Evolutionary conservation across 2,329 filamentous ascomycete genomes (phyloP).

Genomic region (Pseudogymnoascus sp.): DNA sequence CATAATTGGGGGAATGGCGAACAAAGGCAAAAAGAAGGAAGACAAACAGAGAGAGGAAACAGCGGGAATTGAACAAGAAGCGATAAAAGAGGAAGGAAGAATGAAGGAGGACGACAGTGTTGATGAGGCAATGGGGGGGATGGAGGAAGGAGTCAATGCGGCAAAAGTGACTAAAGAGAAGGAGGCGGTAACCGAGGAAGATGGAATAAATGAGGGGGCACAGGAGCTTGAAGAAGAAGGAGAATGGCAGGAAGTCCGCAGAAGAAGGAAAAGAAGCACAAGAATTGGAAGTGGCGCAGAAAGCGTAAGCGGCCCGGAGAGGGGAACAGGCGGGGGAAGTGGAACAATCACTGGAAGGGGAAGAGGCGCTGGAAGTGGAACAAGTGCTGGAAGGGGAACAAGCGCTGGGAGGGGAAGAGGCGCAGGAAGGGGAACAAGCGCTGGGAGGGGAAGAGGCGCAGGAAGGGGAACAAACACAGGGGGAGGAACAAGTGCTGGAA

Average conservation of each 20-base stretch:
- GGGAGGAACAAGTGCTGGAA: neutral
- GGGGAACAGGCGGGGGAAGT: neutral
- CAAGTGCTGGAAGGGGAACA: neutral
- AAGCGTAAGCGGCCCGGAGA: too few relatives aligned
- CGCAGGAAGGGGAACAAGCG: neutral
- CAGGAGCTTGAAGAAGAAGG: too few relatives aligned
- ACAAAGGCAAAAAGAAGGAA: neutral
- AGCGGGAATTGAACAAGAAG: neutral
- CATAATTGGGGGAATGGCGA: too few relatives aligned
- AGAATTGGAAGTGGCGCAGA: neutral
- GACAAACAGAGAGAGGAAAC: neutral
- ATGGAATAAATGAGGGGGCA: neutral
- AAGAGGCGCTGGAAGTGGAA: neutral
- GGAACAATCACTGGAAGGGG: neutral
- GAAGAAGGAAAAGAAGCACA: neutral
- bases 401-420: neutral
- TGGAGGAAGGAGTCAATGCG: neutral
- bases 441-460: neutral
- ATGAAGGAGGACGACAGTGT: too few relatives aligned
- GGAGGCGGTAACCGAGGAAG: neutral
- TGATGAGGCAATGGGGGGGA: too few relatives aligned
- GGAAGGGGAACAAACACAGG: neutral
- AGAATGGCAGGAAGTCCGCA: too few relatives aligned
- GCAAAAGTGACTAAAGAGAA: neutral
- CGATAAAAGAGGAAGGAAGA: too few relatives aligned